These are phyloP conservation scores for Sarocladium oryzae DNA, from an alignment of 2,329 filamentous ascomycete genomes.

Conservation along the genomic window DNA sequence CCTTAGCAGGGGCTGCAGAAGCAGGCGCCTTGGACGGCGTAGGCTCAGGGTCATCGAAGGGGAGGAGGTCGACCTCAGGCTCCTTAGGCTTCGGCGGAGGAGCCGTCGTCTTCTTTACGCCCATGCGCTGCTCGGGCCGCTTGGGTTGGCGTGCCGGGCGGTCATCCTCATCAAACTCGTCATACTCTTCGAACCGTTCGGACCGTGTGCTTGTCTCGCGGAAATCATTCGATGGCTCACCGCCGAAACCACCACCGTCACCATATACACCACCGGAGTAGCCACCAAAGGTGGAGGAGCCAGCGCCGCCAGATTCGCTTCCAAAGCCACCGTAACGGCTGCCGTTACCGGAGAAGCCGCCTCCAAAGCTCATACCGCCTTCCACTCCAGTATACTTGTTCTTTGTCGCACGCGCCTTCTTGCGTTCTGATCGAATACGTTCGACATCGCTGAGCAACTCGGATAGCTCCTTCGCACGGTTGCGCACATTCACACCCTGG, in stretches of 20 bases:
- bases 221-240: conserved; percentile 61
- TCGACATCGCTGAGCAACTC: conserved; percentile 93
- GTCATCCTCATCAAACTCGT: conserved; percentile 82
- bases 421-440: conserved; percentile 70
- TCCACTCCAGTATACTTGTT: conserved; percentile 96
- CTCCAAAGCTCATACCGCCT: conserved; percentile 61
- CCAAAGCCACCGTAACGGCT: conserved; percentile 86
- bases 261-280: conserved; percentile 76
- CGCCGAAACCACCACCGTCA: conserved; percentile 91
- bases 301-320: conserved; percentile 64
- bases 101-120: conserved; percentile 37
- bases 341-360: conserved; percentile 44
- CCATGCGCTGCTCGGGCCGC: conserved; percentile 24
- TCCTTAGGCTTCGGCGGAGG: conserved; percentile 74
- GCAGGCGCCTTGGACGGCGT: conserved; percentile 35
- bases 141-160: conserved; percentile 26
- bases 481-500: conserved; percentile 95
- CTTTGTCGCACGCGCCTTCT: conserved; percentile 84
- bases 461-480: conserved; percentile 89
- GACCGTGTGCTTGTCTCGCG: conserved; percentile 53
- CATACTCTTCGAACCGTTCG: conserved; percentile 92
- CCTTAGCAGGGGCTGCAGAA: conserved; percentile 37
- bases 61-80: conserved; percentile 88
- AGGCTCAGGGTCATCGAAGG: conserved; percentile 72
- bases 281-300: conserved; percentile 42